Conservation (phyloP, 202 grass and related monocot genomes). For the Miscanthus sacchariflorus region DNA sequence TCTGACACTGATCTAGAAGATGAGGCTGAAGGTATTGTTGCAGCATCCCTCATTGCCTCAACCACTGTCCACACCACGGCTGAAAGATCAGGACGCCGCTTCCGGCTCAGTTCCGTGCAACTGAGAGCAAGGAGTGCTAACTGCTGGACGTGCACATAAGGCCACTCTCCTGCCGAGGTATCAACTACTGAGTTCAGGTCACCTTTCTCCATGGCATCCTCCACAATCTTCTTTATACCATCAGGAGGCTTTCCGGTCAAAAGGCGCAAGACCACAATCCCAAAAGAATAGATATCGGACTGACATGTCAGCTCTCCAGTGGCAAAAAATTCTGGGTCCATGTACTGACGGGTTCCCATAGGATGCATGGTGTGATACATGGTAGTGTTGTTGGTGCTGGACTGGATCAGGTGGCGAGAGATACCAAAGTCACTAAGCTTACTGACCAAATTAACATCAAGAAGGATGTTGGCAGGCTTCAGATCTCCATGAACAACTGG, state of each 20-base stretch:
- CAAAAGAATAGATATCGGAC: slow-evolving; percentile 75
- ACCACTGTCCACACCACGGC: slow-evolving; percentile 55
- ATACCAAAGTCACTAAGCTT: slow-evolving; percentile 75
- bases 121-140: slow-evolving; percentile 58
- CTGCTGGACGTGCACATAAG: slow-evolving; percentile 42
- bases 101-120: slow-evolving; percentile 52
- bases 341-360: slow-evolving; percentile 55
- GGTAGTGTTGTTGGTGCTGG: slow-evolving; percentile 42
- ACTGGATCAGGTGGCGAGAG: slow-evolving; percentile 53
- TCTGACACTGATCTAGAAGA: slow-evolving; percentile 48
- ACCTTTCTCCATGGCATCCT: slow-evolving; percentile 55
- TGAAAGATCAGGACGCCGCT: slow-evolving; percentile 56
- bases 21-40: slow-evolving; percentile 46
- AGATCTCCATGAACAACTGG: slow-evolving; percentile 71
- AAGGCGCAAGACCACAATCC: slow-evolving; percentile 63
- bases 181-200: slow-evolving; percentile 59
- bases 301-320: slow-evolving; percentile 58
- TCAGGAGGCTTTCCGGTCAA: slow-evolving; percentile 62
- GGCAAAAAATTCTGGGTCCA: slow-evolving; percentile 61
- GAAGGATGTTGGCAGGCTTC: slow-evolving; percentile 65
- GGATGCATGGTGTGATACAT: slow-evolving; percentile 52
- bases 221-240: slow-evolving; percentile 52
- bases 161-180: slow-evolving; percentile 55
- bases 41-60: slow-evolving; percentile 53
- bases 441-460: slow-evolving; percentile 61